Base-by-base conservation (phyloP, 257 asterid genomes). In the Ballota nigra region DNA sequence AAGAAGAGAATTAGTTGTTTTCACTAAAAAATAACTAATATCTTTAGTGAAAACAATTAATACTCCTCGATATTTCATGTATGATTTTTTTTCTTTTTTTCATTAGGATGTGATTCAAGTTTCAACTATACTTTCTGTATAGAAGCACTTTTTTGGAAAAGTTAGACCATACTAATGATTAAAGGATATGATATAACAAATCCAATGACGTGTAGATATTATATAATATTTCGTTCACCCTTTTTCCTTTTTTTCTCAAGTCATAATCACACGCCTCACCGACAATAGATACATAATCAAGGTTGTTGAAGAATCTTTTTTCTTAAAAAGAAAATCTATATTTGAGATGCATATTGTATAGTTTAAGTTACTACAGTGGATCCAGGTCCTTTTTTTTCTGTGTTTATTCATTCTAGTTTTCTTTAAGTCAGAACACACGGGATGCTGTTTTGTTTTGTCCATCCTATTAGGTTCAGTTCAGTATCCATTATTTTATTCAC, bases 111-210 rank as follows among this genome's bases (percentile, higher is more conserved):
- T n/a, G n/a, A n/a, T n/a, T n/a, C n/a, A n/a, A n/a, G n/a, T n/a
- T n/a, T n/a, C 34, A 20, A 16, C 57, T 19, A 40, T 63, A 73
- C 28, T 23, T 52, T 51, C 34, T 9, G 33, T 55, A 58, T 26
- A 23, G 58, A 22, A 59, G 24, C 36, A 38, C 75, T 61, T 68
- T 60, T 34, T 1, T 2, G 9, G 49, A 61, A 75, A 60, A 38
- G 24, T 15, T 38, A 28, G 68, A 22, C 24, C 40, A 12, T 51
- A 55, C 29, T 52, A 70, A 77, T 60, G 61, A 74, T 79, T 79
- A 57, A 56, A 31, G 12, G 45, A 26, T 16, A 52, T 52, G 34
- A 52, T 19, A 56, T 26, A 41, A 52, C 20, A 67, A 36, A 58
- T 51, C 23, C 36, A 29, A 49, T 19, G 47, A 72, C 60, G 73